Base-by-base conservation (phyloP, 805 yeast genomes). In the Candida ponderosae region DNA sequence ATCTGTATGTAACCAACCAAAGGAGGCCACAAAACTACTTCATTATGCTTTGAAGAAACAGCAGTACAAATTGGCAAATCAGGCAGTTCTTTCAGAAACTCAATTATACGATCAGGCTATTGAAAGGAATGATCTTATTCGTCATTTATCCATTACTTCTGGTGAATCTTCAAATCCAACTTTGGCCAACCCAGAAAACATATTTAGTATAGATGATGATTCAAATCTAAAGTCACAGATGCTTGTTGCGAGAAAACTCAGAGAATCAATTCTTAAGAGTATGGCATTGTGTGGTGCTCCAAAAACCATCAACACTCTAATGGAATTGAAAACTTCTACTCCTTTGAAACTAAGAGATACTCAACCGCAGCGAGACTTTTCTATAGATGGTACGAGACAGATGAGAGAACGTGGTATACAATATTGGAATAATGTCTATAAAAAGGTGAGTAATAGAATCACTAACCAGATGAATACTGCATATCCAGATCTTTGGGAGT, bases 241-340 rank as follows among this genome's bases (percentile, higher is more conserved):
- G 44, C 43, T 39, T 31, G 42, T 71, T 6, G 67, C 89, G 0
- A 64, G 66, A 30, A 74, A 81, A 46, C 63, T 82, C 37, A 66
- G 95, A 41, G 97, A 89, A 50, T 79, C 88, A 8, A 61, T 89
- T 3, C 61, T 89, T 50, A 89, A 88, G 52, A 68, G 86, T 4
- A 71, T 82, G 0, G 95, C 95, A 0, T 61, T 89, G 33, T 75
- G 79, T 14, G 97, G 97, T 0, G 65, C 88, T 13, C 97, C 97
- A 1, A 80, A 79, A 47, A 74, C 88, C 2, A 89, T 89, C 56
- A 89, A 88, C 56, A 72, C 94, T 1, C 60, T 89, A 50, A 80
- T 74, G 48, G 65, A 68, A 15, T 63, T 88, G 39, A 75, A 74
- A 41, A 70, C 70, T 20, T 76, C 67, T 1, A 84, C 95, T 0